These are phyloP conservation scores for Pulveroboletus frians DNA, from an alignment of 768 basidiomycete species.

Conservation along the genomic window DNA sequence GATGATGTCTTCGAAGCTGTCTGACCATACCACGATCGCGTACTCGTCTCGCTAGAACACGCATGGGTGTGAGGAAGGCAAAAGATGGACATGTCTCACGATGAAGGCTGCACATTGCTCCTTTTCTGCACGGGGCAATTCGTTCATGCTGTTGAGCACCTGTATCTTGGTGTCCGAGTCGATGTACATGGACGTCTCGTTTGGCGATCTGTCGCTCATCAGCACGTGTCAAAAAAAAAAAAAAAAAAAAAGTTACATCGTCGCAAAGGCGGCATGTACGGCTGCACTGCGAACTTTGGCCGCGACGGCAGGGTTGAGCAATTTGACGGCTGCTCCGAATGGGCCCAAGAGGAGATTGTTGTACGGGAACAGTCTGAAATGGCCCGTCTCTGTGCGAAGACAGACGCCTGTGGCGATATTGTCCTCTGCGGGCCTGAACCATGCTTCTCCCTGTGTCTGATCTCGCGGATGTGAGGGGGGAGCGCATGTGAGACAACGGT, in stretches of 20 bases:
- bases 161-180: conserved; percentile 82
- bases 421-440: conserved; percentile 82
- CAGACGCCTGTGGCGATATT: conserved; percentile 74
- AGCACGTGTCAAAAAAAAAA: not conserved
- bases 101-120: conserved; percentile 90
- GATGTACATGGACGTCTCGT: conserved; percentile 57
- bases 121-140: conserved; percentile 76
- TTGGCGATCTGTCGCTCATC: conserved; percentile 39
- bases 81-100: conserved; percentile 38
- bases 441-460: conserved; percentile 76
- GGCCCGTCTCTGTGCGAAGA: conserved; percentile 58
- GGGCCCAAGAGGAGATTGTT: conserved; percentile 69
- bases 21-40: conserved; percentile 79
- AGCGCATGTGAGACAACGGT: not conserved
- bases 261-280: conserved; percentile 71
- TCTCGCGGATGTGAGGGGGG: conserved; percentile 10
- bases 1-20: conserved; percentile 74
- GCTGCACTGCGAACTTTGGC: conserved; percentile 76
- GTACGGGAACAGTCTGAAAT: conserved; percentile 80
- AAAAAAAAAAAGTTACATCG: conserved; percentile 43
- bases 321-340: conserved; percentile 70
- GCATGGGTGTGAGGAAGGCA: not conserved
- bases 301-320: conserved; percentile 77
- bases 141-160: conserved; percentile 64
- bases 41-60: conserved; percentile 65